Evolutionary conservation across 257 asterid genomes (phyloP), one percentile per base, ranked within the genome.

Genomic region (Solanum etuberosum): DNA sequence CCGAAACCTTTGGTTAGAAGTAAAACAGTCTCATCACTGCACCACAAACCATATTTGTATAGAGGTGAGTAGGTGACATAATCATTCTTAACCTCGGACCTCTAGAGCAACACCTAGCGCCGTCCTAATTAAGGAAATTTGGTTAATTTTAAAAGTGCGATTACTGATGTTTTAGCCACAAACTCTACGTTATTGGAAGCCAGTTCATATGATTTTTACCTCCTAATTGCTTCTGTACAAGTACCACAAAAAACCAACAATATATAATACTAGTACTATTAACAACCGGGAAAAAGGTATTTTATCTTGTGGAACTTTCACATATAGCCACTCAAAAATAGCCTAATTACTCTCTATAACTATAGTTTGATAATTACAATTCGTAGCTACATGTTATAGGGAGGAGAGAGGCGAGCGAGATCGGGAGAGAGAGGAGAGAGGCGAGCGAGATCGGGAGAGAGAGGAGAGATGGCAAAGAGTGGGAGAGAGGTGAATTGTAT

Each of bases 61-160:
- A 25, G 72, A 25, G 84, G 84, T n/a, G n/a, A n/a, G n/a, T n/a
- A n/a, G n/a, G n/a, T 43, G 65, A 46, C 65, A 46, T 15, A 80
- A 46, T 80, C 68, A 80, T 80, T 29, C 65, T 80, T 29, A 29
- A 29, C 68, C 68, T 80, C 65, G 7, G 32, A 65, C 20, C 38
- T 84, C 42, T 84, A 84, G 15, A 65, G 78, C 80, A 65, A 42
- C 80, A 35, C 87, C 87, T 84, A 65, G 13, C 20, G 81, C 87
- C 87, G 80, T 84, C 87, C 87, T 84, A 83, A 54, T 54, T 84
- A 29, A 65, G 20, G 14, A 48, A 80, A 46, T 80, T 29, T 46
- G 67, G 42, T 43, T 51, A 43, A 46, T 27, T 46, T 43, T 29
- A 3, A 5, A 80, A 80, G 68, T 80, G 61, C 63, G 20, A 23